Base-by-base conservation (phyloP, 768 basidiomycete species). In the Suillus fuscotomentosus region DNA sequence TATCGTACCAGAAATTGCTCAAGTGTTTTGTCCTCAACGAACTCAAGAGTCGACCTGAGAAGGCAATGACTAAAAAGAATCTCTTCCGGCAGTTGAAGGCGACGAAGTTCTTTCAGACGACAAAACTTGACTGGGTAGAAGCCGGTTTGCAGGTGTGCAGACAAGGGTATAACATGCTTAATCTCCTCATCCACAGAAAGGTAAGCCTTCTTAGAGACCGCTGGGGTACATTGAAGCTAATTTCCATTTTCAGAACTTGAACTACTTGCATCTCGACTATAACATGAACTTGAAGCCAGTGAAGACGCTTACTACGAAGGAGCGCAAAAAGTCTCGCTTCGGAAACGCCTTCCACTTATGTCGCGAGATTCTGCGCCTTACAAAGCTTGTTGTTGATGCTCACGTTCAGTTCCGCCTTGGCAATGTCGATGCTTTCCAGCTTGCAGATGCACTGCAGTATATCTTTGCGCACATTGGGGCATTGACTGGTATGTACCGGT, bases 21-120 rank as follows among this genome's bases (percentile, higher is more conserved):
- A 99, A 99, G 77, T 91, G 91, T 74, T 99, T 84, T 77, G 97
- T 99, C 20, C 83, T 99, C 70, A 99, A 99, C 75, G 95, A 96
- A 76, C 83, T 99, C 51, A 89, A 92, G 71, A 89, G 89, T 61
- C 84, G 92, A 54, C 84, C 89, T 6, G 95, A 97, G 77, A 99
- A 97, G 78, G 91, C 97, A 9, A 97, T 97, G 92, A 91, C 93
- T 68, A 99, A 97, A 87, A 95, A 97, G 81, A 97, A 96, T 73
- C 75, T 99, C 59, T 99, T 99, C 86, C 85, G 94, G 51, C 93
- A 95, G 73, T 82, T 95, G 63, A 99, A 98, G 79, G 90, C 93
- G n/a, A 99, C 97, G 64, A 99, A 99, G 78, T 99, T 99, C 80
- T 99, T 99, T 89, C 97, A 99, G 82, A 94, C 93, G 15, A 99